Percentiles rank a stretch among this genome's conserved stretches.
phyloP scores from a whole-genome alignment of 2,329 filamentous ascomycete species.

The Zarea fungicola region DNA sequence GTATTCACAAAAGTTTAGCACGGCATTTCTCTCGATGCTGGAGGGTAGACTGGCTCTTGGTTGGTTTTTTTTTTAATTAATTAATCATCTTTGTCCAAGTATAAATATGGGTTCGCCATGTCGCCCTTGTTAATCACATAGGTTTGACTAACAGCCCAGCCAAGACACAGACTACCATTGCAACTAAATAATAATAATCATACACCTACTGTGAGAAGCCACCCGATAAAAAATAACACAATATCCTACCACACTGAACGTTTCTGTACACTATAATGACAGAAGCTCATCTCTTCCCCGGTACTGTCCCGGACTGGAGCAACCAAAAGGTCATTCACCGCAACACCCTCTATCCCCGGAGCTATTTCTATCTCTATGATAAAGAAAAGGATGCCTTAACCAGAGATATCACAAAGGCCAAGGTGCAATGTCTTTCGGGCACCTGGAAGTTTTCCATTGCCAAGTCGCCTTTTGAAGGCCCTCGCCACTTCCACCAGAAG shows the following conservation, averaged over 20 bases:
- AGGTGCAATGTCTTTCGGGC: constrained; percentile 43
- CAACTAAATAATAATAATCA: background rate
- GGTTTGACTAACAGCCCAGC: too few relatives aligned
- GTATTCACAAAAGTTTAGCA: too few relatives aligned
- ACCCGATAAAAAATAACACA: background rate
- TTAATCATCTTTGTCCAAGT: too few relatives aligned
- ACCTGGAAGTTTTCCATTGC: constrained; percentile 50
- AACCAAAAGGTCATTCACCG: constrained; percentile 56
- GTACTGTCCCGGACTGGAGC: constrained; percentile 50
- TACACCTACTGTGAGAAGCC: background rate
- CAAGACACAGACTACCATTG: too few relatives aligned
- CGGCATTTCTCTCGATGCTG: too few relatives aligned
- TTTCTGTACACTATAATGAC: background rate
- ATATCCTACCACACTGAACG: background rate
- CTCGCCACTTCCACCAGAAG: constrained; percentile 33
- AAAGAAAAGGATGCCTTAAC: constrained; percentile 43
- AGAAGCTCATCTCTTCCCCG: constrained; percentile 15
- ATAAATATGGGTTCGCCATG: too few relatives aligned
- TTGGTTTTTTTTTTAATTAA: too few relatives aligned
- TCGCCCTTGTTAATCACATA: too few relatives aligned
- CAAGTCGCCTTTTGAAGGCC: constrained; percentile 40
- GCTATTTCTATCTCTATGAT: constrained; percentile 50
- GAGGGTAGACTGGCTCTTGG: too few relatives aligned
- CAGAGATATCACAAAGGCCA: constrained; percentile 33
- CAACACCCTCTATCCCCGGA: constrained; percentile 52